Evolutionary conservation across 768 basidiomycete genomes (phyloP).

Genomic region (Plicaturopsis crispa): DNA sequence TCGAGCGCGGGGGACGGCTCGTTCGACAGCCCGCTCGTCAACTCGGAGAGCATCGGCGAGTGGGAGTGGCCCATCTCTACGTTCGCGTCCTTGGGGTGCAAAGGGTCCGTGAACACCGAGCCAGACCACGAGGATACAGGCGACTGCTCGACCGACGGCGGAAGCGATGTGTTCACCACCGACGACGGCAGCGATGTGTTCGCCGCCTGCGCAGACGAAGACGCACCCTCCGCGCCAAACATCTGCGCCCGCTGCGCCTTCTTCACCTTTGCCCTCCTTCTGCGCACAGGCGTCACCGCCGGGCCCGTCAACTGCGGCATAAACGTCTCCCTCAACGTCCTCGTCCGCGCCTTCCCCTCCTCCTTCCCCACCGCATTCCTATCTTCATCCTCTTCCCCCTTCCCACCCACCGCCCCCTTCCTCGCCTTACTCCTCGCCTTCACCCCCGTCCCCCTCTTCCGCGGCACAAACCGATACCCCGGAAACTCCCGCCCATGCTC

Average conservation of each 20-base stretch:
- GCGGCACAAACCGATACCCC: slow-evolving; percentile 19
- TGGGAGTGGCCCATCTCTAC: no score
- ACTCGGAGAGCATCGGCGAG: no score
- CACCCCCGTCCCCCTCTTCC: slow-evolving; percentile 14
- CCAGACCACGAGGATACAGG: no score
- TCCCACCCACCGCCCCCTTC: no score
- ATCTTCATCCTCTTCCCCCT: slow-evolving; percentile 21
- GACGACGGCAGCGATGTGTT: no score
- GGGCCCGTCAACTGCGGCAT: slow-evolving; percentile 23
- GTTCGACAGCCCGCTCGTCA: no score
- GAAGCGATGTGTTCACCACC: slow-evolving; percentile 4
- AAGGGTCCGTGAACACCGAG: no score
- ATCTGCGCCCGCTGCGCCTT: no score
- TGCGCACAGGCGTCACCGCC: slow-evolving; percentile 26
- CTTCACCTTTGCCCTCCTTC: slow-evolving; percentile 21
- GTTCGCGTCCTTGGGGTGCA: no score
- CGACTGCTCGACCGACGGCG: slow-evolving; percentile 1
- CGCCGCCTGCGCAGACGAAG: no score
- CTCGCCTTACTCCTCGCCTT: slow-evolving; percentile 6
- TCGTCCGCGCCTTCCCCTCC: slow-evolving; percentile 20
- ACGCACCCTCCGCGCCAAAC: no score
- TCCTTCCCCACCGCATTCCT: slow-evolving; percentile 11
- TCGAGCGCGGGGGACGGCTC: slow-evolving; percentile 10
- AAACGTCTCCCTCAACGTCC: slow-evolving; percentile 27
- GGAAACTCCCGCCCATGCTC: slow-evolving; percentile 22